Evolutionary conservation across 257 asterid species (phyloP).

Genomic region (Plantago major): DNA sequence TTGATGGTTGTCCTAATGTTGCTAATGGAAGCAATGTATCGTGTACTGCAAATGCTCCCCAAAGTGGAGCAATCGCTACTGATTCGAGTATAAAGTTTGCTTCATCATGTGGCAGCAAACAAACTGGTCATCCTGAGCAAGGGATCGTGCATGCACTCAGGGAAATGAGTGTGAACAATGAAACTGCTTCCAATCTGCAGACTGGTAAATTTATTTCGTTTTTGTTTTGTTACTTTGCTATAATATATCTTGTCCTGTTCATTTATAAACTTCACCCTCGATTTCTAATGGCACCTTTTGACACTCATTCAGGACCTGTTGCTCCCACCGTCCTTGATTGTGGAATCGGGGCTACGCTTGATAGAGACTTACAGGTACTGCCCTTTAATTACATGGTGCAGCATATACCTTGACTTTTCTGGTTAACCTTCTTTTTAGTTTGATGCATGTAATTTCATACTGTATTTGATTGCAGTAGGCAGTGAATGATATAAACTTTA

Average conservation of each 20-base stretch:
- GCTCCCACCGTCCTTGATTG: conserved; percentile 23
- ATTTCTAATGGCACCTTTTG: conserved; percentile 32
- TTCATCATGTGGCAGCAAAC: conserved; percentile 34
- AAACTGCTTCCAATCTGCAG: conserved; percentile 35
- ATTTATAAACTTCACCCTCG: conserved; percentile 20
- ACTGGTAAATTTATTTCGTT: conserved; percentile 25
- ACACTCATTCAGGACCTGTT: conserved; percentile 36
- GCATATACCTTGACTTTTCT: too few species aligned
- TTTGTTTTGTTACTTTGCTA: neutral
- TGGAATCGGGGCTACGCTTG: conserved; percentile 28
- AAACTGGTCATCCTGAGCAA: conserved; percentile 33
- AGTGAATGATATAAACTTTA: too few species aligned
- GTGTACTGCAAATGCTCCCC: conserved; percentile 26
- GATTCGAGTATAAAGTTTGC: conserved; percentile 31
- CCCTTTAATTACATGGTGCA: too few species aligned
- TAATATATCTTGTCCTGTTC: conserved; percentile 12
- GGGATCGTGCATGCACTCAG: conserved; percentile 29
- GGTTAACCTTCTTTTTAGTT: too few species aligned
- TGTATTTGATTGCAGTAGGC: too few species aligned
- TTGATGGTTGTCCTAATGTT: conserved; percentile 26
- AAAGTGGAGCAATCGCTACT: conserved; percentile 31
- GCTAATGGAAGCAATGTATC: conserved; percentile 22
- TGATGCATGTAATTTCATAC: too few species aligned
- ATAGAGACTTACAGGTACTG: conserved; percentile 49
- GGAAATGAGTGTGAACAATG: conserved; percentile 28